Percentiles rank a stretch among this genome's conserved stretches.
These are phyloP conservation scores for Fusarium subtropicale DNA, from an alignment of 2,329 filamentous ascomycete genomes.

Conservation along the genomic window DNA sequence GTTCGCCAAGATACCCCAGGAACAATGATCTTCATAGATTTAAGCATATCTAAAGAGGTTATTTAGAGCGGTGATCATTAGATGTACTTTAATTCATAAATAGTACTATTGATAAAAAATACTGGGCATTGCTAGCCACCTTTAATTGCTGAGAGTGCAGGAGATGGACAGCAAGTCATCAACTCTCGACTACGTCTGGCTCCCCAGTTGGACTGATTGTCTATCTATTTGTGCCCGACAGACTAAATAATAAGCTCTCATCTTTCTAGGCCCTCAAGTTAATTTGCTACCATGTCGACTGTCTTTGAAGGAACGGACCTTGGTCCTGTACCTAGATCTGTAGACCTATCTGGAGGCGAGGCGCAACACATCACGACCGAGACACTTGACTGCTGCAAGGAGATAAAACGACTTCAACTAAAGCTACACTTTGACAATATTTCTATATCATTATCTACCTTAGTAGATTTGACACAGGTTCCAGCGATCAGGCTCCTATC, in stretches of 20 bases:
- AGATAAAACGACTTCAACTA: background rate
- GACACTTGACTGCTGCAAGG: background rate
- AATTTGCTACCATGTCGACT: too few relatives aligned
- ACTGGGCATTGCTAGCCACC: too few relatives aligned
- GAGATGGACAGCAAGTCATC: too few relatives aligned
- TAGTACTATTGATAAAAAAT: too few relatives aligned
- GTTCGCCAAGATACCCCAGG: background rate
- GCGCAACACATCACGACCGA: background rate
- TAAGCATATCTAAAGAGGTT: background rate
- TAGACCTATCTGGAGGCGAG: fast-evolving
- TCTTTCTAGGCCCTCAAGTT: too few relatives aligned
- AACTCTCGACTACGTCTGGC: background rate
- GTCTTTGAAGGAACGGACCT: too few relatives aligned
- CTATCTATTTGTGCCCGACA: background rate
- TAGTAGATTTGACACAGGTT: too few relatives aligned
- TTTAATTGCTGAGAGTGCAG: background rate
- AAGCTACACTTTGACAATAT: background rate
- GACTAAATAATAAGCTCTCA: fast-evolving
- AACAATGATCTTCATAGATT: background rate
- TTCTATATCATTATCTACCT: background rate
- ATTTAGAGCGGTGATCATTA: background rate
- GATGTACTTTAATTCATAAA: background rate
- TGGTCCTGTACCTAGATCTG: too few relatives aligned
- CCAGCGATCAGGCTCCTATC: too few relatives aligned
- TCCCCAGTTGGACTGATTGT: background rate